phyloP scores from a whole-genome alignment of 495 filamentous ascomycete genomes.

The Trichoderma virens region DNA sequence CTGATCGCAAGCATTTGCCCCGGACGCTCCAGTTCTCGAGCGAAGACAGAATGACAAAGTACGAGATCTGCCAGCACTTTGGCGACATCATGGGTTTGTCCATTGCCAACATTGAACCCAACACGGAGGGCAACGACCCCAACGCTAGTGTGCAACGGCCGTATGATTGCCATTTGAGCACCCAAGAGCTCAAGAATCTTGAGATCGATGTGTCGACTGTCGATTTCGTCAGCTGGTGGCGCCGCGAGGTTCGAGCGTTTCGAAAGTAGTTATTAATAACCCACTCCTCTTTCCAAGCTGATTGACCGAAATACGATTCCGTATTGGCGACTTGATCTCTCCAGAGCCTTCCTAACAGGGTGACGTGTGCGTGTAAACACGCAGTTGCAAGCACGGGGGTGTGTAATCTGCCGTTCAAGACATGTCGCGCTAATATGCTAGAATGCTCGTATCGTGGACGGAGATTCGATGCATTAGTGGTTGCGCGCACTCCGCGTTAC shows the following conservation, averaged over 20 bases:
- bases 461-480: not conserved
- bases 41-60: constrained; percentile 85
- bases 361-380: no score
- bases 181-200: constrained; percentile 61
- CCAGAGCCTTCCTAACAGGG: not conserved
- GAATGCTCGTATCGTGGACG: not conserved
- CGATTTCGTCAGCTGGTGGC: constrained; percentile 81
- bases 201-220: constrained; percentile 69
- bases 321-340: not conserved
- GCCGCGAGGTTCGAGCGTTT: constrained; percentile 41
- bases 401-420: not conserved
- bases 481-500: not conserved
- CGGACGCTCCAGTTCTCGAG: constrained; percentile 78
- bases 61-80: constrained; percentile 76
- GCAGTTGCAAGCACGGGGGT: no score
- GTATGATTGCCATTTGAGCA: constrained; percentile 85
- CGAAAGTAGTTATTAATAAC: constrained; percentile 25
- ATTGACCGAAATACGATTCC: not conserved
- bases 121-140: constrained; percentile 69
- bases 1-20: constrained; percentile 44
- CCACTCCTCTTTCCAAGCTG: not conserved
- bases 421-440: not conserved
- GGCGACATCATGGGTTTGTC: constrained; percentile 74
- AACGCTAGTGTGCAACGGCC: constrained; percentile 69
- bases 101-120: constrained; percentile 60